Base-by-base conservation (phyloP, 768 basidiomycete species). In the Asterophora parasitica region DNA sequence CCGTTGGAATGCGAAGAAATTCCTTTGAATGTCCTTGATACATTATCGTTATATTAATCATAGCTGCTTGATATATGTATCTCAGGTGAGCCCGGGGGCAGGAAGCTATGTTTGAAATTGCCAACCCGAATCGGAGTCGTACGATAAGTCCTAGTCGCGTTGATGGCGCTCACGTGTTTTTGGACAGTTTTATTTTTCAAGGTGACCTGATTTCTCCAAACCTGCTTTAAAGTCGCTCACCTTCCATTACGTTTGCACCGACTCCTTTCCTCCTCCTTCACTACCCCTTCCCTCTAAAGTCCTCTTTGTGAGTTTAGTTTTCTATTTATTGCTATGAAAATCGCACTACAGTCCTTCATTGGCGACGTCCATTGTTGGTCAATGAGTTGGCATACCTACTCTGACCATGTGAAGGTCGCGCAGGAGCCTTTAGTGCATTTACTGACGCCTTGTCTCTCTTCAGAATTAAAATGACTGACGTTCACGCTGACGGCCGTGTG, bases 401-500 rank as follows among this genome's bases (percentile, higher is more conserved):
- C 65, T 56, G 65, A 34, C 45, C 30, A n/a, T 48, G 46, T 42
- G 42, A 40, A 20, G n/a, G n/a, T n/a, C n/a, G 31, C 11, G 28
- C 10, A 15, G 30, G 12, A 31, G 50, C 35, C 30, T 17, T 23
- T 17, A 19, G 19, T 33, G 40, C 32, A 31, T 7, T 31, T 19
- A 23, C 52, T 58, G 12, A 60, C 46, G 5, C 27, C 26, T n/a
- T 36, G 16, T 15, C 12, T 39, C 9, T 20, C 12, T 8, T 15
- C 7, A 27, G 33, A 31, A 46, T 28, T 32, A 43, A 37, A 48
- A 63, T 58, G 58, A 17, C 55, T 32, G 32, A 48, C 31, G 26
- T 48, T 54, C 11, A 13, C 51, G 36, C 68, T 56, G 87, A 88
- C 56, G 82, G 79, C 46, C 83, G 85, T 42, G 69, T 81, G 42